Percentiles rank a stretch among this genome's conserved stretches.
Evolutionary conservation across 768 basidiomycete genomes (phyloP).

Genomic region (Clavulina sp.): DNA sequence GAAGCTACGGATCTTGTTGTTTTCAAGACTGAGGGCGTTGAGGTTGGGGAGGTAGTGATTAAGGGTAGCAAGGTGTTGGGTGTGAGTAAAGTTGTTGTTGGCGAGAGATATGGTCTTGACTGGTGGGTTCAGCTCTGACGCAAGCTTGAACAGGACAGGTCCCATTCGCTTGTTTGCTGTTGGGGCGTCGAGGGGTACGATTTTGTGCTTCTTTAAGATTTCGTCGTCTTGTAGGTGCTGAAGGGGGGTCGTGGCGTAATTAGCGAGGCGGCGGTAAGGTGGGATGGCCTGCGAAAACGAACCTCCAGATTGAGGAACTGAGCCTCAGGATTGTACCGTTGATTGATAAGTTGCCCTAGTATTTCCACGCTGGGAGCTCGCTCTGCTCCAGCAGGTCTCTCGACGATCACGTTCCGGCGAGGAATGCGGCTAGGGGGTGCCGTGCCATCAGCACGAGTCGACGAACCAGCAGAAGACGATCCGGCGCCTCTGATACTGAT

Average conservation of each 20-base stretch:
- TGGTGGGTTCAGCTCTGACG: slow-evolving; percentile 56
- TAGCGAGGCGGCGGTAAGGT: not conserved
- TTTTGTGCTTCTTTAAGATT: slow-evolving; percentile 48
- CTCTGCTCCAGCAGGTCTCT: too few relatives aligned
- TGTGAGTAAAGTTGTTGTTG: slow-evolving; percentile 48
- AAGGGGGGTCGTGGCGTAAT: slow-evolving; percentile 3
- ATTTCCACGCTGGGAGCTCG: slow-evolving; percentile 43
- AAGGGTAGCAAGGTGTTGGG: slow-evolving; percentile 42
- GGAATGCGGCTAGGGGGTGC: too few relatives aligned
- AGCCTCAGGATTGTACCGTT: slow-evolving; percentile 49
- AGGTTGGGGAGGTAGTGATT: slow-evolving; percentile 62
- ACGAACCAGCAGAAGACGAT: too few relatives aligned
- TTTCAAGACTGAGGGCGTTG: slow-evolving; percentile 61
- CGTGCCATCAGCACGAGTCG: too few relatives aligned
- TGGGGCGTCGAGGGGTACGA: slow-evolving; percentile 50
- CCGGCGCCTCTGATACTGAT: too few relatives aligned
- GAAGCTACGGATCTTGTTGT: slow-evolving; percentile 51
- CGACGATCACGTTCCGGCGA: too few relatives aligned
- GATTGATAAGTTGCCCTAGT: slow-evolving; percentile 62
- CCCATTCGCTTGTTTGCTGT: slow-evolving; percentile 37
- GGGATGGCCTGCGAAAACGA: slow-evolving; percentile 20
- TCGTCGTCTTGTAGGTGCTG: slow-evolving; percentile 70
- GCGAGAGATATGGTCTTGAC: slow-evolving; percentile 71
- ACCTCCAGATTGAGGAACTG: slow-evolving; percentile 74
- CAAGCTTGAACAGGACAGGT: slow-evolving; percentile 78